Percentiles rank a stretch among this genome's conserved stretches.
These are phyloP conservation scores for Penicillium thymicola DNA, from an alignment of 2,329 filamentous ascomycete species.

Conservation along the genomic window DNA sequence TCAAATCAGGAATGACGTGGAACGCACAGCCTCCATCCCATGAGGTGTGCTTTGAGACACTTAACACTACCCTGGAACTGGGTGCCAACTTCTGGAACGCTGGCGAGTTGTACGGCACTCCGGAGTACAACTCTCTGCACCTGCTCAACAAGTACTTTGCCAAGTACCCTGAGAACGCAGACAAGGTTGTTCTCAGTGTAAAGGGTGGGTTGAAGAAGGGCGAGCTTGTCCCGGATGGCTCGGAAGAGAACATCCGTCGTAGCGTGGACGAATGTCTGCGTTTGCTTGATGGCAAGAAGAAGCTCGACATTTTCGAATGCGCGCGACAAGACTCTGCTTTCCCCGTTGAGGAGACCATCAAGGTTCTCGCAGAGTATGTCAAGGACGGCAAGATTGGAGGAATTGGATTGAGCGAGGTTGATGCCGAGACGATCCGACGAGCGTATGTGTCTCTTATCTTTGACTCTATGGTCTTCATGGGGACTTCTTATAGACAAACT, in stretches of 20 bases:
- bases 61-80: constrained; percentile 52
- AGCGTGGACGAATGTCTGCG: constrained; percentile 58
- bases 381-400: constrained; percentile 46
- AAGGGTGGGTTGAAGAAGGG: constrained; percentile 54
- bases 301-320: constrained; percentile 60
- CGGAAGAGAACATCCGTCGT: constrained; percentile 52
- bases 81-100: constrained; percentile 59
- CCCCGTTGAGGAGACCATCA: constrained; percentile 49
- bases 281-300: constrained; percentile 55
- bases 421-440: constrained; percentile 45
- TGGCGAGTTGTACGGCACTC: constrained; percentile 62
- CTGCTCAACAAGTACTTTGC: constrained; percentile 62
- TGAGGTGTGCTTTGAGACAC: constrained; percentile 47
- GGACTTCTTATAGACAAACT: not conserved
- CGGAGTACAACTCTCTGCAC: constrained; percentile 57
- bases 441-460: constrained; percentile 29
- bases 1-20: constrained; percentile 37
- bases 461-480: not conserved
- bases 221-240: constrained; percentile 48
- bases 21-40: constrained; percentile 25
- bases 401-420: constrained; percentile 44
- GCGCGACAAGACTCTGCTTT: constrained; percentile 55
- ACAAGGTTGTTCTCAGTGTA: constrained; percentile 59
- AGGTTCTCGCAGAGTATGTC: constrained; percentile 38
- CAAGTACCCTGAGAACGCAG: constrained; percentile 61